A percentile compares a stretch with the other conserved stretches of the same genome.
phyloP scores from a whole-genome alignment of 192 early-diverging fungal genomes.

The Mortierella hygrophila region DNA sequence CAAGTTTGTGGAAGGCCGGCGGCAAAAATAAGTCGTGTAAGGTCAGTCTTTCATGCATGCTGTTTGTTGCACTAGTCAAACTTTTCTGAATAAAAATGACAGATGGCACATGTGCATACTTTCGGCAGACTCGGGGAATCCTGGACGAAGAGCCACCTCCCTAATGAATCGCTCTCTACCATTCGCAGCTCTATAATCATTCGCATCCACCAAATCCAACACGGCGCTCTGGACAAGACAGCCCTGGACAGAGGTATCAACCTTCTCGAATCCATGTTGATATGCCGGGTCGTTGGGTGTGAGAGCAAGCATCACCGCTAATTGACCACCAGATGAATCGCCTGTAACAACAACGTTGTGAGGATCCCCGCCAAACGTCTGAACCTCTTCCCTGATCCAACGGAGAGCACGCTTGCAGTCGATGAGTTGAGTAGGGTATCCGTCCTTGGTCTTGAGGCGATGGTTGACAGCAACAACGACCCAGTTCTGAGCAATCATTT shows the following conservation, averaged over 20 bases:
- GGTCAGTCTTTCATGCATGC: background rate
- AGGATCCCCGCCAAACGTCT: conserved; percentile 73
- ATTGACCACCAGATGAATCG: conserved; percentile 68
- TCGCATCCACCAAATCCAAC: conserved; percentile 59
- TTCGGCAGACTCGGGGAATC: conserved; percentile 39
- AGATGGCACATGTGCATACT: conserved; percentile 20
- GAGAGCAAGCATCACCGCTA: conserved; percentile 67
- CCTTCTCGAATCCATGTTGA: conserved; percentile 68
- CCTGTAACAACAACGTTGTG: conserved; percentile 68
- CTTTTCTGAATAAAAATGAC: too few species aligned
- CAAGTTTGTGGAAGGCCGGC: too few species aligned
- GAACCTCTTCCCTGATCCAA: conserved; percentile 72
- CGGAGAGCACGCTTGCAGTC: conserved; percentile 80
- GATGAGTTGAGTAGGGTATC: conserved; percentile 69
- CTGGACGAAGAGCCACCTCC: conserved; percentile 42
- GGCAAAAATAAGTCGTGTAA: background rate
- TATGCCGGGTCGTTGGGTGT: conserved; percentile 62
- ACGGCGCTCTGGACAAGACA: conserved; percentile 62
- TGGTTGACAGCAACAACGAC: conserved; percentile 73
- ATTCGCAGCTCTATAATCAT: conserved; percentile 51
- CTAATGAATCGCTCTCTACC: conserved; percentile 59
- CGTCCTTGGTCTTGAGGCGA: conserved; percentile 60
- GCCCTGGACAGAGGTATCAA: conserved; percentile 72
- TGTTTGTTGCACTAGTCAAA: background rate
- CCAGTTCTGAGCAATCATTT: conserved; percentile 57